phyloP scores from a whole-genome alignment of 805 yeast genomes.

The Danielozyma ontarioensis region DNA sequence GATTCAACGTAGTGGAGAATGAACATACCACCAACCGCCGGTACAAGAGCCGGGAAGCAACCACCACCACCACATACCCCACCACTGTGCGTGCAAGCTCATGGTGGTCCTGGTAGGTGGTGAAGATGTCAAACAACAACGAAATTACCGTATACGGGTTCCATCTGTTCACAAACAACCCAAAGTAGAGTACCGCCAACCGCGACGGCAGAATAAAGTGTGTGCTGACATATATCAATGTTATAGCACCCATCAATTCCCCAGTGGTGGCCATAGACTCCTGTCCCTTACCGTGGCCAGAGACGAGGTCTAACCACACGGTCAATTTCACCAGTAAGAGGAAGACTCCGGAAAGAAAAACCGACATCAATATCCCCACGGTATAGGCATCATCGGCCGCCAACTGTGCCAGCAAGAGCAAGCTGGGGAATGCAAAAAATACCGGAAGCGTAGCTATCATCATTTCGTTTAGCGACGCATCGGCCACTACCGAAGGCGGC shows the following conservation, averaged over 20 bases:
- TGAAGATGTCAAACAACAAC: conserved; percentile 20
- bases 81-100: conserved; percentile 3
- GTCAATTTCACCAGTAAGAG: neutral
- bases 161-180: conserved; percentile 24
- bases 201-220: conserved; percentile 20
- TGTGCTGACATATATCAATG: conserved; percentile 17
- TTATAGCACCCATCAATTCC: conserved; percentile 12
- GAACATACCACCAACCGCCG: too few species aligned
- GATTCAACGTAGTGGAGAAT: too few species aligned
- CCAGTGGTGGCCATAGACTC: conserved; percentile 6
- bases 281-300: neutral
- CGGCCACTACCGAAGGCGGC: neutral
- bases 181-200: conserved; percentile 20
- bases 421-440: conserved; percentile 26
- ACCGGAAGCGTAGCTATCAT: conserved; percentile 27
- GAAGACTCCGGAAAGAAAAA: conserved; percentile 16
- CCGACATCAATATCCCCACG: conserved; percentile 11
- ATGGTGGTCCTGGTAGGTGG: conserved; percentile 4
- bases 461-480: neutral
- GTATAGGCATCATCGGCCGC: conserved; percentile 8
- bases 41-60: conserved; percentile 1
- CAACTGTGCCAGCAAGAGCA: conserved; percentile 20
- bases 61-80: conserved; percentile 16
- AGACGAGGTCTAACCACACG: conserved; percentile 1
- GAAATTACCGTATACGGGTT: conserved; percentile 27